phyloP scores from a whole-genome alignment of 352 stramenopile genomes.

The Globisporangium nagaii region DNA sequence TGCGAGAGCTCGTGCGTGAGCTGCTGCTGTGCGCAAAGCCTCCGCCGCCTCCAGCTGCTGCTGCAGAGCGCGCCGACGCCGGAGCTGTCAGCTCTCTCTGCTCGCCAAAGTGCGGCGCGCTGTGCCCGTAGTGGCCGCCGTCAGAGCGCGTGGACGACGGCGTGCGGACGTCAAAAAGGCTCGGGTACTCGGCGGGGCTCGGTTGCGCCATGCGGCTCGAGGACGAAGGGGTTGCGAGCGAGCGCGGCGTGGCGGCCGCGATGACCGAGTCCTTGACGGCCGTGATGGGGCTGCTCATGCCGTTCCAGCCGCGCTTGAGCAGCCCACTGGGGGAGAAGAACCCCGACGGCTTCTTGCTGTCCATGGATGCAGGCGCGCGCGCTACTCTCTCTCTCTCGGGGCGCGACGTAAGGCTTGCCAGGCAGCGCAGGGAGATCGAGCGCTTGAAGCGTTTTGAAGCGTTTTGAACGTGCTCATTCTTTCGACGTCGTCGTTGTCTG shows the following conservation, averaged over 20 bases:
- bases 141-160: conserved; percentile 35
- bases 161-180: conserved; percentile 60
- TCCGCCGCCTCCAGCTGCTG: not conserved
- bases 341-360: conserved; percentile 31
- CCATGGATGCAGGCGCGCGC: conserved; percentile 12
- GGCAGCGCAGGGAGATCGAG: too few relatives aligned
- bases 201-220: conserved; percentile 31
- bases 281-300: conserved; percentile 52
- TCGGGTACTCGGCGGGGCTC: conserved; percentile 59
- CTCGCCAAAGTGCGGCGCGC: conserved; percentile 11
- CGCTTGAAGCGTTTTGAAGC: too few relatives aligned
- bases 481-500: too few relatives aligned
- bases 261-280: conserved; percentile 65
- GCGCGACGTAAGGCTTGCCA: too few relatives aligned
- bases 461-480: too few relatives aligned
- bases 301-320: conserved; percentile 62
- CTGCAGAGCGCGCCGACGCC: conserved; percentile 26
- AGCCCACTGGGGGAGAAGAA: conserved; percentile 52
- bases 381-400: too few relatives aligned
- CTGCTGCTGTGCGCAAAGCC: conserved; percentile 6
- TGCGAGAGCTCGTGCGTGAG: conserved; percentile 30
- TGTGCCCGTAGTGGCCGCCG: conserved; percentile 17
- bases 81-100: conserved; percentile 14
- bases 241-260: conserved; percentile 37
- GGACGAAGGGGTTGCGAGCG: conserved; percentile 23